A percentile compares a stretch with the other conserved stretches of the same genome.
Evolutionary conservation across 1,284 basidiomycete species (phyloP).

Genomic region (Ustilago esculenta): DNA sequence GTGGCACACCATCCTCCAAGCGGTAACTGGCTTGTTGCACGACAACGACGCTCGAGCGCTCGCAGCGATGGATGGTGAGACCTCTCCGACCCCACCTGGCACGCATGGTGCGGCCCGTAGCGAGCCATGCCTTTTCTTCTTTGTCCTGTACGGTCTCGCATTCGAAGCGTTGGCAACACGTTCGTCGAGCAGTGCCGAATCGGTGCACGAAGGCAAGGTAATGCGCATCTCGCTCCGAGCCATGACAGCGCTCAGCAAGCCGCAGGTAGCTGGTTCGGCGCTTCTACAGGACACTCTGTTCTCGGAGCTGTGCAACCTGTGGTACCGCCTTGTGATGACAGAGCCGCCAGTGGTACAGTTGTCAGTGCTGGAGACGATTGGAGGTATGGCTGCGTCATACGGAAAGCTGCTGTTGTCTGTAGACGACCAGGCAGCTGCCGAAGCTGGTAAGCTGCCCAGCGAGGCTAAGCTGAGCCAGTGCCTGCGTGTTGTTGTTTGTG

Average conservation of each 20-base stretch:
- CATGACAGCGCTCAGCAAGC: slow-evolving; percentile 79
- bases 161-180: slow-evolving; percentile 85
- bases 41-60: slow-evolving; percentile 76
- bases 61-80: slow-evolving; percentile 80
- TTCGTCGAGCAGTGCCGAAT: slow-evolving; percentile 69
- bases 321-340: slow-evolving; percentile 88
- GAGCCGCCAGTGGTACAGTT: slow-evolving; percentile 80
- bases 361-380: slow-evolving; percentile 79
- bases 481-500: slow-evolving; percentile 80
- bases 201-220: slow-evolving; percentile 64
- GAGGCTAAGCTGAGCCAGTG: slow-evolving; percentile 75
- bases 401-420: slow-evolving; percentile 62
- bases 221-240: slow-evolving; percentile 77
- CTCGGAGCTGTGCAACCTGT: slow-evolving; percentile 87
- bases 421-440: slow-evolving; percentile 32
- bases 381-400: slow-evolving; percentile 74
- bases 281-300: slow-evolving; percentile 81
- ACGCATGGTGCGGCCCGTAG: slow-evolving; percentile 14
- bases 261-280: slow-evolving; percentile 81
- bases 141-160: slow-evolving; percentile 87
- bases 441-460: slow-evolving; percentile 66
- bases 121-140: slow-evolving; percentile 85
- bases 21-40: slow-evolving; percentile 83
- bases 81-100: slow-evolving; percentile 53
- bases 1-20: slow-evolving; percentile 86